Evolutionary conservation across 192 early-diverging fungal genomes (phyloP).

Genomic region (Obelidium mucronatum): DNA sequence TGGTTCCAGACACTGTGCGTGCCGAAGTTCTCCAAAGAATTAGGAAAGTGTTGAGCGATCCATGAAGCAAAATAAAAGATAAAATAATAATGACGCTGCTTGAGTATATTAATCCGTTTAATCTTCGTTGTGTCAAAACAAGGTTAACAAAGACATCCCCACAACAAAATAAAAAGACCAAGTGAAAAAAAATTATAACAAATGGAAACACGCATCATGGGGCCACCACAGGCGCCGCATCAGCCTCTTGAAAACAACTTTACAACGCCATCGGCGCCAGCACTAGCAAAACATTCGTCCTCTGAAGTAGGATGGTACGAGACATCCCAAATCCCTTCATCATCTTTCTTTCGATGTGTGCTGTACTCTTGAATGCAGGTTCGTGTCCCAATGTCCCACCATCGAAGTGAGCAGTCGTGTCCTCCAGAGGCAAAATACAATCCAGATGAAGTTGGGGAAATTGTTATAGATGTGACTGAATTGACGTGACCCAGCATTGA

Average conservation of each 20-base stretch:
- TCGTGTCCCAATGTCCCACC: conserved; percentile 76
- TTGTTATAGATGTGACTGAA: conserved; percentile 68
- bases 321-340: conserved; percentile 72
- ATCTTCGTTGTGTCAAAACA: too few species aligned
- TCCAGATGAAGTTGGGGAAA: conserved; percentile 62
- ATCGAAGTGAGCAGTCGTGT: conserved; percentile 77
- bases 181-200: too few species aligned
- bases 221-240: too few species aligned
- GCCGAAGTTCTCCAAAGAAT: conserved; percentile 28
- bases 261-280: conserved; percentile 20
- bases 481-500: conserved; percentile 74
- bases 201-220: too few species aligned
- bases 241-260: conserved; percentile 19
- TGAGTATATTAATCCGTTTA: too few species aligned
- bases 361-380: conserved; percentile 75
- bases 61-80: background rate
- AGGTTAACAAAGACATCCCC: too few species aligned
- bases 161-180: too few species aligned
- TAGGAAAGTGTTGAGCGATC: conserved; percentile 2
- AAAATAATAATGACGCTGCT: too few species aligned
- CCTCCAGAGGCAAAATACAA: conserved; percentile 71
- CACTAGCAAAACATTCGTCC: background rate
- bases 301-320: background rate
- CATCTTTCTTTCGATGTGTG: conserved; percentile 73
- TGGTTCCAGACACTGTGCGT: conserved; percentile 28